Evolutionary conservation across 345 rosid species (phyloP), one percentile per base, ranked within the genome.

Genomic region (Ailanthus altissimus): DNA sequence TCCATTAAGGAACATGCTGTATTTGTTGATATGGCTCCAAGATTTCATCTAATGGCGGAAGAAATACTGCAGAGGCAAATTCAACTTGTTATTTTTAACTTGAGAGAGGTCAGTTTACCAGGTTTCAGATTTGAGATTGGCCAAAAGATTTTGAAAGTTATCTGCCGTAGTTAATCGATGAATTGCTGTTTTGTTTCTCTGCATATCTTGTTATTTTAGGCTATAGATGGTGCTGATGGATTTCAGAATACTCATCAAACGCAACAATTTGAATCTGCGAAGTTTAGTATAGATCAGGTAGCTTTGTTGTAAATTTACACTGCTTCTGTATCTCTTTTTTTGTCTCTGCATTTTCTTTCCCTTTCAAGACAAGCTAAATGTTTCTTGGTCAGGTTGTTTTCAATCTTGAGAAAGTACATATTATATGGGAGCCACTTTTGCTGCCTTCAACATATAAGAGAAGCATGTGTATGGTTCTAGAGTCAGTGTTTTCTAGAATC

Each of bases 361-460:
- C 46, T 18, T 68, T 66, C 16, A 56, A 58, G 46, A 20, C 43
- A 62, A 28, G 49, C 77, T 75, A 72, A 76, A 56, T 75, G 28
- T 62, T 74, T 74, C 70, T 63, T 63, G 40, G 40, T 77, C 86
- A 96, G 98, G 94, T 92, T 73, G 87, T 91, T 73, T 96, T 93
- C 80, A 88, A 90, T 83, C 90, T 96, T 42, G 97, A 96, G 86
- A 96, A 96, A 87, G 97, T 93, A 59, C 97, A 79, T 78, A 83
- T 92, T 75, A 93, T 93, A 89, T 93, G 98, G 99, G 97, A 92
- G 86, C 94, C 94, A 20, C 88, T 93, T 69, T 85, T 96, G 83
- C 83, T 81, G 75, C 94, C 93, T 67, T 84, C 87, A 77, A 91
- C 88, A 77, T 96, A 92, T 87, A 91, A 87, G 81, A 90, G 85